Percentiles rank a stretch among this genome's conserved stretches.
These are phyloP conservation scores for Hypoxylon rickii DNA, from an alignment of 495 filamentous ascomycete species.

Conservation along the genomic window DNA sequence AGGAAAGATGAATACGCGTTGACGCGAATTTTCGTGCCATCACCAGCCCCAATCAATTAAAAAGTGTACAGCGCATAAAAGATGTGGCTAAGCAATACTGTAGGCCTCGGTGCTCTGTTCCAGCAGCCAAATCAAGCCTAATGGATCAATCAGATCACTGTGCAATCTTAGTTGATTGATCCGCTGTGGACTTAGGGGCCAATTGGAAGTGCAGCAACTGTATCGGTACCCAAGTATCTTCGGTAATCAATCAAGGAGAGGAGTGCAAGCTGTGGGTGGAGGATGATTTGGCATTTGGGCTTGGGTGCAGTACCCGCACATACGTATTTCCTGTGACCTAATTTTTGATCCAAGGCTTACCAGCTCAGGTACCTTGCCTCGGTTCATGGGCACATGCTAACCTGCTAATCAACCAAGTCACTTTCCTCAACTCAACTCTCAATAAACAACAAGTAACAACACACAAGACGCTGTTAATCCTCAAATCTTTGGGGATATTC, in stretches of 20 bases:
- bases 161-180: too few species aligned
- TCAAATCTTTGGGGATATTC: too few species aligned
- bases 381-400: not conserved
- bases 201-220: not conserved
- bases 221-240: not conserved
- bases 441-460: not conserved
- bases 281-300: too few species aligned
- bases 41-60: constrained; percentile 36
- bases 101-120: too few species aligned
- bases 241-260: not conserved
- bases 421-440: too few species aligned
- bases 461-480: too few species aligned
- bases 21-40: constrained; percentile 40
- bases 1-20: constrained; percentile 15
- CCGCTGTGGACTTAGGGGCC: too few species aligned
- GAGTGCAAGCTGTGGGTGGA: too few species aligned
- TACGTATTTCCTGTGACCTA: too few species aligned
- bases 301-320: too few species aligned
- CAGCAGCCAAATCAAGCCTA: constrained; percentile 3
- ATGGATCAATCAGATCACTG: too few species aligned
- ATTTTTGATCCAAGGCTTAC: too few species aligned
- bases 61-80: constrained; percentile 1
- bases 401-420: not conserved
- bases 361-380: not conserved
- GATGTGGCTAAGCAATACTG: constrained; percentile 3